Conservation (phyloP, 768 basidiomycete species). For the Lentinula guzmanii region DNA sequence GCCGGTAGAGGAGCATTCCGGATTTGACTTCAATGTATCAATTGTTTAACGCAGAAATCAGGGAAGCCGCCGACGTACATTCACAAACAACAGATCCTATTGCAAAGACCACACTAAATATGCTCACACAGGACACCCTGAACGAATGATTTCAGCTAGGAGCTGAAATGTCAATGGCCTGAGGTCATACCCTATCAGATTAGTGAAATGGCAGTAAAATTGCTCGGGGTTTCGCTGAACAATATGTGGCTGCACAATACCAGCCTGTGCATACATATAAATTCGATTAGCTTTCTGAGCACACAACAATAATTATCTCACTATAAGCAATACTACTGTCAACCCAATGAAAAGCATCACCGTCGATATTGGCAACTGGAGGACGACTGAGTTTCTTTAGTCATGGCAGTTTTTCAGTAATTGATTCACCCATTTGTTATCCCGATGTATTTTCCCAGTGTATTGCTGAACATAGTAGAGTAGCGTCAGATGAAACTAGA, state of each 20-base stretch:
- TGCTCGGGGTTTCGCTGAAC: not conserved
- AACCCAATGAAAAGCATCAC: not conserved
- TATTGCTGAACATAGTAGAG: not conserved
- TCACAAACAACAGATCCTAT: not conserved
- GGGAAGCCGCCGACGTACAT: not conserved
- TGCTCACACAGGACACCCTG: not conserved
- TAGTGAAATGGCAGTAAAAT: not conserved
- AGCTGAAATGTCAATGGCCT: not conserved
- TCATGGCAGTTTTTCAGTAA: not conserved
- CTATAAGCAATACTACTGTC: not conserved
- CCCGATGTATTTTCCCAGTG: not conserved
- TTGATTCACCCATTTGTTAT: conserved; percentile 1
- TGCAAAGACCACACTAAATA: not conserved
- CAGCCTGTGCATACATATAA: not conserved
- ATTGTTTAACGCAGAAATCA: not conserved
- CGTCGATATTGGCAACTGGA: not conserved
- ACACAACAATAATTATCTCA: not conserved
- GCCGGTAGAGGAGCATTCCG: not conserved
- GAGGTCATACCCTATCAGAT: not conserved
- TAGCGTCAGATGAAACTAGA: not conserved
- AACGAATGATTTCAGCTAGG: not conserved
- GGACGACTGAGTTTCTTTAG: not conserved
- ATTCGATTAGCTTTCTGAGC: no score
- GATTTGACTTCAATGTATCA: not conserved
- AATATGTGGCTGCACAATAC: not conserved